Evolutionary conservation across 169 alveolate species (phyloP).

Genomic region (Eimeria acervulina): DNA sequence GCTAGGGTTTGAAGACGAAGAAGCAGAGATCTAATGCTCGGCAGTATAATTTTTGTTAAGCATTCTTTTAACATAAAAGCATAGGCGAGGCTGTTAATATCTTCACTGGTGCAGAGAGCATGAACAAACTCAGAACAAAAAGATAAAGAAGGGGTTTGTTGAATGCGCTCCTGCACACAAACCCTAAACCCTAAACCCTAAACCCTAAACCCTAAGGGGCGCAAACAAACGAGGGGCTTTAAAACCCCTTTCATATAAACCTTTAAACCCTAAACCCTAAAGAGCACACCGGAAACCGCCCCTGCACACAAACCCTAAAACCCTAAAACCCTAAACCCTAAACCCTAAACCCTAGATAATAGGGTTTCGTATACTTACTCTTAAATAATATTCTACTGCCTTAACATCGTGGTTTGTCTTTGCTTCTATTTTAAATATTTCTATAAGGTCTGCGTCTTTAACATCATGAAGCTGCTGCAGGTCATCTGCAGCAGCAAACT

Average conservation of each 20-base stretch:
- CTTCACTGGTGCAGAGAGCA: background rate
- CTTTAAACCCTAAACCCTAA: background rate
- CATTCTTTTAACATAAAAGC: background rate
- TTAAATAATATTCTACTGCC: slow-evolving; percentile 64
- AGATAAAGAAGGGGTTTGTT: background rate
- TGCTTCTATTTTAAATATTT: slow-evolving; percentile 36
- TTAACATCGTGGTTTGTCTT: slow-evolving; percentile 81
- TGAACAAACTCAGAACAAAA: background rate
- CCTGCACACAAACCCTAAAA: slow-evolving; percentile 25
- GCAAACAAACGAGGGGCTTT: too few species aligned
- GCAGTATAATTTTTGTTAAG: background rate
- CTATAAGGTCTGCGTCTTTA: background rate
- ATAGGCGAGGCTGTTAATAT: background rate
- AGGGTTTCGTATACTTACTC: too few species aligned
- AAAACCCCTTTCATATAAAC: too few species aligned
- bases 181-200: slow-evolving; percentile 44
- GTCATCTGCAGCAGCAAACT: background rate
- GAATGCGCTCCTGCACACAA: background rate
- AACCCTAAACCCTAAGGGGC: slow-evolving; percentile 26
- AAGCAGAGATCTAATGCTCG: background rate
- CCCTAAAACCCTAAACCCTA: slow-evolving; percentile 34
- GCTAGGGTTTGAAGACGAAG: background rate
- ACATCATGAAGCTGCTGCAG: slow-evolving; percentile 3
- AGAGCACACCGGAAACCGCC: background rate
- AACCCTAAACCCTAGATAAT: background rate